Percentiles rank a stretch among this genome's conserved stretches.
Conservation (phyloP, 148 eudicot genomes). For the Fagopyrum tataricum region DNA sequence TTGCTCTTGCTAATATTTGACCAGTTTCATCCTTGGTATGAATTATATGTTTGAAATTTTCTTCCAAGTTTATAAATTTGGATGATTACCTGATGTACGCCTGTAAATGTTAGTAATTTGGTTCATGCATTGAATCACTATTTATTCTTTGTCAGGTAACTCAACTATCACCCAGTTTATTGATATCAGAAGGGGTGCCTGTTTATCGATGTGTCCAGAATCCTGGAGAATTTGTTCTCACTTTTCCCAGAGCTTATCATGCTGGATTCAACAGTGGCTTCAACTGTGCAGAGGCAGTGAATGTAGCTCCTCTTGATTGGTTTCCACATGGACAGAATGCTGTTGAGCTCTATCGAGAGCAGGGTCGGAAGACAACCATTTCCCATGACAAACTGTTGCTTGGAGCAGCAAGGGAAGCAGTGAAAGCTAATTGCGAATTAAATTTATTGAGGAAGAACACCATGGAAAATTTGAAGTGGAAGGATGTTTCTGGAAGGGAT, state of each 20-base stretch:
- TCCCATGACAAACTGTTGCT: slow-evolving; percentile 96
- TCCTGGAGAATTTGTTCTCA: slow-evolving; percentile 89
- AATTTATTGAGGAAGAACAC: slow-evolving; percentile 67
- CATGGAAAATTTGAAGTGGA: slow-evolving; percentile 78
- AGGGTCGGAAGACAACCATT: slow-evolving; percentile 79
- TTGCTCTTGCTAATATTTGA: neutral
- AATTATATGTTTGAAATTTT: neutral
- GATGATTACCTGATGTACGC: neutral
- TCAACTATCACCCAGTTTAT: slow-evolving; percentile 85
- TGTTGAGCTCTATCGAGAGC: slow-evolving; percentile 92
- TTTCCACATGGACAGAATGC: slow-evolving; percentile 95
- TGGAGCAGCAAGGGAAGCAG: slow-evolving; percentile 97
- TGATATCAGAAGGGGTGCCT: slow-evolving; percentile 83
- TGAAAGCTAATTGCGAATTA: slow-evolving; percentile 94
- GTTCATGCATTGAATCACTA: neutral
- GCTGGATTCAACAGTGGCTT: slow-evolving; percentile 95
- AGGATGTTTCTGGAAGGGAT: slow-evolving; percentile 81
- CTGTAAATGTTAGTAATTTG: neutral
- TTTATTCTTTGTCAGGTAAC: slow-evolving; percentile 52
- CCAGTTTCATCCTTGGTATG: neutral
- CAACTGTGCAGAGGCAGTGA: slow-evolving; percentile 99
- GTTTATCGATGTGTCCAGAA: slow-evolving; percentile 84
- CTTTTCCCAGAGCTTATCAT: slow-evolving; percentile 98
- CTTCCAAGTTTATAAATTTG: neutral
- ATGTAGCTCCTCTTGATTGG: slow-evolving; percentile 99